A percentile compares a stretch with the other conserved stretches of the same genome.
phyloP scores from a whole-genome alignment of 139 green algal species.

The Chlorella sp. region DNA sequence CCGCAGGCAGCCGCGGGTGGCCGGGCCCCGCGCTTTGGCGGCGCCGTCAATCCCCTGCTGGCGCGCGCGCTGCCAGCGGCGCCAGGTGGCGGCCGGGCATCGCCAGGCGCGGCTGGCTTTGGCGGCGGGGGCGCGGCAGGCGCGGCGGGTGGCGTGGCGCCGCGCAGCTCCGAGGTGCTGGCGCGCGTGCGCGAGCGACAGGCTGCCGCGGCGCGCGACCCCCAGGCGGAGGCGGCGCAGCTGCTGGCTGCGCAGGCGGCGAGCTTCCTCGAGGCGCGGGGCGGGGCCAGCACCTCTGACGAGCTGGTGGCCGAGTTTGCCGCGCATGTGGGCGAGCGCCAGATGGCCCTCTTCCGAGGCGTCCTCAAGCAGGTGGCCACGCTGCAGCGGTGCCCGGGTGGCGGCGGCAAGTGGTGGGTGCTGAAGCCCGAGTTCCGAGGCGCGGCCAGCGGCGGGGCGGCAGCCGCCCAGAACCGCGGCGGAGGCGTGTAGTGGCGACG shows the following conservation, averaged over 20 bases:
- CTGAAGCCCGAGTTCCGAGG: conserved; percentile 66
- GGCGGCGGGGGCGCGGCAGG: conserved; percentile 5
- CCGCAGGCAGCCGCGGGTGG: not conserved
- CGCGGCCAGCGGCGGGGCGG: too few relatives aligned
- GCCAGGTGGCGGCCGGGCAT: not conserved
- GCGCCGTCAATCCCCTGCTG: conserved; percentile 26
- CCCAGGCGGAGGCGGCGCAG: conserved; percentile 32
- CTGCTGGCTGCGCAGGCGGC: conserved; percentile 52
- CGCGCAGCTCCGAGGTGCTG: conserved; percentile 49
- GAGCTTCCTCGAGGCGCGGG: conserved; percentile 50
- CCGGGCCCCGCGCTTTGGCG: conserved; percentile 37
- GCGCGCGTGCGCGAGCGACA: conserved; percentile 50
- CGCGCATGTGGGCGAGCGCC: conserved; percentile 26
- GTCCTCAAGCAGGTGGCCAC: conserved; percentile 71
- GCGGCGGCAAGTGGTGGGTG: conserved; percentile 59
- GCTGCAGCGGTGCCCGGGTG: conserved; percentile 31
- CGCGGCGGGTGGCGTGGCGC: conserved; percentile 21
- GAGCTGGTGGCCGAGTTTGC: conserved; percentile 67
- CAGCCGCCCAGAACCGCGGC: too few relatives aligned
- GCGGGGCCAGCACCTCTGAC: conserved; percentile 47
- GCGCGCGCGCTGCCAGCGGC: not conserved
- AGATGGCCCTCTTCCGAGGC: conserved; percentile 72
- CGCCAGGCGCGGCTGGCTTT: not conserved
- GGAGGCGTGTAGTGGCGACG: too few relatives aligned
- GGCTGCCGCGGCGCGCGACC: conserved; percentile 20